Base-by-base conservation (phyloP, 495 filamentous ascomycete species). In the Penicillium cataractarum region DNA sequence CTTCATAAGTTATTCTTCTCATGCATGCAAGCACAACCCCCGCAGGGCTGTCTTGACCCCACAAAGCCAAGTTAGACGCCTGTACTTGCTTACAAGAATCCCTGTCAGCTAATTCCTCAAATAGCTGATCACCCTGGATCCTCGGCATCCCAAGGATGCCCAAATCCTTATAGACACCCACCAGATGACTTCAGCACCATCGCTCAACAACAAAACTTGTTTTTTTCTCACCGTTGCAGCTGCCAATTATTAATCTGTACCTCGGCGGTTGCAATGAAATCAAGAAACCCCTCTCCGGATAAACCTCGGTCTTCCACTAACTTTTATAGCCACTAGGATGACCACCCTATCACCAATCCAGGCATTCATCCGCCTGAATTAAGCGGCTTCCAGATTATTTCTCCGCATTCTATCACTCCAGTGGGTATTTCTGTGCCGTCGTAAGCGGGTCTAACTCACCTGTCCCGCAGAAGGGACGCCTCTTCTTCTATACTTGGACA, bases 231-330 rank as follows among this genome's bases (percentile, higher is more conserved):
- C 8, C 8, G 27, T 17, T 29, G 4, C 13, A 26, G 6, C 6
- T 7, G 46, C 4, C 9, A 29, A n/a, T n/a, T n/a, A n/a, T n/a
- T n/a, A 1, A 12, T 5, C 7, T 4, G 15, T 56, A 46, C 55
- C 27, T 57, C 22, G 39, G 55, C n/a, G 57, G 40, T 3, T 33
- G 22, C 53, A 2, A 40, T 39, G 31, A 21, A 22, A 15, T 32
- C 58, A 50, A 13, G 6, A 17, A 50, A 29, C 46, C 27, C 59
- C 40, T 55, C 52, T 37, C 26, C 60, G 60, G 60, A 52, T 63
- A 63, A 63, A 53, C 54, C 55, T 63, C 60, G 60, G 60, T 32
- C 26, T 40, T 27, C n/a, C 19, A 48, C 37, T 27, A 35, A 48
- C 44, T n/a, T n/a, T 29, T 44, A 57, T 26, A 21, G 29, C 52